Base-by-base conservation (phyloP, 2,329 filamentous ascomycete genomes). In the Fusarium protoensiforme region DNA sequence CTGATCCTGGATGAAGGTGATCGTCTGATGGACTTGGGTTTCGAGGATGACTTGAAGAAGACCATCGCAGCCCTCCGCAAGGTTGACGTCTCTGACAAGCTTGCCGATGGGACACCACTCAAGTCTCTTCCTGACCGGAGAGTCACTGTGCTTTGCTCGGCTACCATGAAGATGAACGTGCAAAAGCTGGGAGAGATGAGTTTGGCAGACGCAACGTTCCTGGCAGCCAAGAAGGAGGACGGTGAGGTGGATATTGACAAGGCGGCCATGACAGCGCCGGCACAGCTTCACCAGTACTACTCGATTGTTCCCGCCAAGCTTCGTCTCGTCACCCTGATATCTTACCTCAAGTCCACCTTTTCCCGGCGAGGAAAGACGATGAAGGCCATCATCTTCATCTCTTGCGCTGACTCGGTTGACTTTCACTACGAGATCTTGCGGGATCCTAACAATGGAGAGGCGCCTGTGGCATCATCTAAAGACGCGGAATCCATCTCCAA, bases 81-180 rank as follows among this genome's bases (percentile, higher is more conserved):
- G 51, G 88, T 92, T 64, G 83, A 86, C 33, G 81, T 92, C 22
- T 85, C 88, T 39, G 88, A 88, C 64, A 89, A 88, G 64, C 90
- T 89, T 33, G 88, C 88, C 39, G 90, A 91, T 60, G 87, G 88
- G 7, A 84, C 88, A 5, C 82, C 85, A 3, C 86, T 92, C 39
- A 89, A 89, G 20, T 86, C 92, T 5, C 87, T 98, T 9, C 92
- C 94, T 0, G 90, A 90, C 61, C 89, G 95, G 72, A 90, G 95
- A 64, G 92, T 94, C 2, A 98, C 96, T 0, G 88, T 99, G 5
- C 88, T 99, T 4, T 99, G 96, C 82, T 99, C 96, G 5, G 96
- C 96, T 4, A 99, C 96, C 0, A 93, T 99, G 92, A 98, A 98
- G 85, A 95, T 97, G 91, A 96, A 96, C 77, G 96, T 98, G 1